Evolutionary conservation across 106 monocot genomes (phyloP).

Genomic region (Ottelia alismoides): DNA sequence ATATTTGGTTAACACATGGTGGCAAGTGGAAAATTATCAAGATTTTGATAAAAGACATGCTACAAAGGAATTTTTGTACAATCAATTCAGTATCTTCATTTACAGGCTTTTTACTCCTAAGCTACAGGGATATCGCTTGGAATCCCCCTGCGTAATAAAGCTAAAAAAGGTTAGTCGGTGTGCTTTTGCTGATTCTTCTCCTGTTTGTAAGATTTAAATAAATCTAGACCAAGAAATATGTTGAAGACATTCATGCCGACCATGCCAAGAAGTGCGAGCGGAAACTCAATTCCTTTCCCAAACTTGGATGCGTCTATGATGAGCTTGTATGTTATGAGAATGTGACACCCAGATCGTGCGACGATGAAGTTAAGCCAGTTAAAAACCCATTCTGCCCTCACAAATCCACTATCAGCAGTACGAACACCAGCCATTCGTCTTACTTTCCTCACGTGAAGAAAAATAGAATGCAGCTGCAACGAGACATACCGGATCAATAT

Average conservation of each 20-base stretch:
- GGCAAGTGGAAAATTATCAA: no score
- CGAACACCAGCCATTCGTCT: constrained; percentile 62
- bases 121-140: no score
- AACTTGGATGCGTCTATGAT: constrained; percentile 68
- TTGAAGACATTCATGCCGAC: constrained; percentile 83
- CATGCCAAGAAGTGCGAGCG: constrained; percentile 84
- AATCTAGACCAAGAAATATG: constrained; percentile 71
- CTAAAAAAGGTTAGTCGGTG: no score
- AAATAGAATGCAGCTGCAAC: constrained; percentile 84
- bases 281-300: constrained; percentile 62
- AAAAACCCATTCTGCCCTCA: constrained; percentile 58
- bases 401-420: constrained; percentile 24
- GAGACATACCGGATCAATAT: no score
- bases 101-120: no score
- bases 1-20: no score
- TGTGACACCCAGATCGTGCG: constrained; percentile 48
- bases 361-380: constrained; percentile 64
- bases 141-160: no score
- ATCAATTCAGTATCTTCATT: no score
- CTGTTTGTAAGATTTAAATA: constrained; percentile 49
- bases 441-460: constrained; percentile 81
- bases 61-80: no score
- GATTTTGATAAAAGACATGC: no score
- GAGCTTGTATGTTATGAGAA: constrained; percentile 81
- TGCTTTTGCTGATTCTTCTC: constrained; percentile 54